Conservation (phyloP, 1,284 basidiomycete genomes). For the Thelephora terrestris region DNA sequence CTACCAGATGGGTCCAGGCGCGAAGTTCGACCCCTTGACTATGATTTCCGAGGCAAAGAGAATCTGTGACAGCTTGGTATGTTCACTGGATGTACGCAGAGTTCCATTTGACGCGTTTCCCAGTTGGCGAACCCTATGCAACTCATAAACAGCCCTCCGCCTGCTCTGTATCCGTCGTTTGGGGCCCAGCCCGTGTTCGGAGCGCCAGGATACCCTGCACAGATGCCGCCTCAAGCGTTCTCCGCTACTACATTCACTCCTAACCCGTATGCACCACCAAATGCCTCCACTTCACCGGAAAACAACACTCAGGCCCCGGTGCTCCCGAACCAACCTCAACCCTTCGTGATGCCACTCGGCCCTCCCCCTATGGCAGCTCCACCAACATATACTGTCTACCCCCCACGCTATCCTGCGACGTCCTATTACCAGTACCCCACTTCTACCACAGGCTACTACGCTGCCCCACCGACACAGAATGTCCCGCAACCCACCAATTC, state of each 20-base stretch:
- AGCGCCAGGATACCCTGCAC: slow-evolving; percentile 24
- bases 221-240: slow-evolving; percentile 15
- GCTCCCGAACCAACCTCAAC: slow-evolving; percentile 51
- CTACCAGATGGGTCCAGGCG: slow-evolving; percentile 59
- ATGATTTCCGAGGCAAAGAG: slow-evolving; percentile 68
- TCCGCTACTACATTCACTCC: slow-evolving; percentile 15
- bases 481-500: not conserved
- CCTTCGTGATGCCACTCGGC: slow-evolving; percentile 58
- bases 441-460: slow-evolving; percentile 27
- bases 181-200: not conserved
- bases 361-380: slow-evolving; percentile 21
- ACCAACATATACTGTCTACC: slow-evolving; percentile 24
- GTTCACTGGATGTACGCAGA: slow-evolving; percentile 12
- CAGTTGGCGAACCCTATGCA: slow-evolving; percentile 64
- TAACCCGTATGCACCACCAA: not conserved
- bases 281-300: not conserved
- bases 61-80: slow-evolving; percentile 64
- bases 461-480: slow-evolving; percentile 15
- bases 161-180: slow-evolving; percentile 37
- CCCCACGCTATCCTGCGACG: slow-evolving; percentile 43
- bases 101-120: slow-evolving; percentile 8
- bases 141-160: slow-evolving; percentile 52
- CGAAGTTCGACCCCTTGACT: slow-evolving; percentile 58
- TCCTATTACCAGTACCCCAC: slow-evolving; percentile 45
- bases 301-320: slow-evolving; percentile 23